Conservation (phyloP, 805 yeast species). For the Sungouiella blattae region DNA sequence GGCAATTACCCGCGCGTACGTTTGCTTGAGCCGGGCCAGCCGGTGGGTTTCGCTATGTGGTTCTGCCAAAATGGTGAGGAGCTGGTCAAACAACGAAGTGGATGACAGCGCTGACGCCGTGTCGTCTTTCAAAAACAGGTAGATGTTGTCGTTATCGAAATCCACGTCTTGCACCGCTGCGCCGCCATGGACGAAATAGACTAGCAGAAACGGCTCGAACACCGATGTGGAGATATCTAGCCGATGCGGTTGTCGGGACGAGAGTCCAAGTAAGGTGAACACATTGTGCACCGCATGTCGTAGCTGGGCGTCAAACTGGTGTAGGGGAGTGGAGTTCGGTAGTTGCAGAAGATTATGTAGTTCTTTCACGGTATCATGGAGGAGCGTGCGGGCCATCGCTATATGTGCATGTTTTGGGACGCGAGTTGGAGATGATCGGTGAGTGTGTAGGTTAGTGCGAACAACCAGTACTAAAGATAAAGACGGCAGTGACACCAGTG, state of each 20-base stretch:
- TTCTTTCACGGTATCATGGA: constrained; percentile 5
- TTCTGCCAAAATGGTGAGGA: constrained; percentile 1
- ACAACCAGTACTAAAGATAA: no score
- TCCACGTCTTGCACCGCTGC: not conserved
- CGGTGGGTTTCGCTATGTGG: not conserved
- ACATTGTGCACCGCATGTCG: not conserved
- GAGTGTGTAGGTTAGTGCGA: no score
- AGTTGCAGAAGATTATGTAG: constrained; percentile 5
- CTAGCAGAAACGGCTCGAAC: not conserved
- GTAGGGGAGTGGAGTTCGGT: not conserved
- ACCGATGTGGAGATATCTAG: not conserved
- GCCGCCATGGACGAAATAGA: not conserved
- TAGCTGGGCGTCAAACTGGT: constrained; percentile 2
- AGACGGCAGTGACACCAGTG: no score
- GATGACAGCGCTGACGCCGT: not conserved
- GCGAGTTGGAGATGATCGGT: no score
- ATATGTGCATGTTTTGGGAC: no score
- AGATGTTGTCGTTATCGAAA: constrained; percentile 2
- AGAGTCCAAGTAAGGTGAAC: not conserved
- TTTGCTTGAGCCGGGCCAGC: constrained; percentile 15
- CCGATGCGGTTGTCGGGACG: not conserved
- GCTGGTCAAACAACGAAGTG: constrained; percentile 1
- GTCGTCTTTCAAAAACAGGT: constrained; percentile 3
- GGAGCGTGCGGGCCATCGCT: not conserved
- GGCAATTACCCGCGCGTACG: constrained; percentile 14